These are phyloP conservation scores for Psilocybe mexicana DNA, from an alignment of 1,284 basidiomycete species.

Conservation along the genomic window DNA sequence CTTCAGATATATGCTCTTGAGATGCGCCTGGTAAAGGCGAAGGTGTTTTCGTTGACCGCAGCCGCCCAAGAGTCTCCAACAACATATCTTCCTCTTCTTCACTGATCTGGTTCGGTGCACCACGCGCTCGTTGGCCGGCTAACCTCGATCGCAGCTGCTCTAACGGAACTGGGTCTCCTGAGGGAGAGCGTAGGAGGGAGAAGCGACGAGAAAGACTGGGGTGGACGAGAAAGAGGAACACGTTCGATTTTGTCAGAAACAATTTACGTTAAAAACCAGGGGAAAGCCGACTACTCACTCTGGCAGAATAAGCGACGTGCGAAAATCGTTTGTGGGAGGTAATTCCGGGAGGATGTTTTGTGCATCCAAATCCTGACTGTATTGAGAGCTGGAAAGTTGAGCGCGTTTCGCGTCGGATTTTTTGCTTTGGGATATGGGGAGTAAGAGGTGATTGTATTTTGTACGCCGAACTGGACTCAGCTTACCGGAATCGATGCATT, in stretches of 20 bases:
- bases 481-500: slow-evolving; percentile 84
- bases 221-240: slow-evolving; percentile 3
- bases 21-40: slow-evolving; percentile 34
- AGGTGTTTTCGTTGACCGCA: slow-evolving; percentile 46
- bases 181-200: slow-evolving; percentile 67
- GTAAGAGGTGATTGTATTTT: slow-evolving; percentile 10
- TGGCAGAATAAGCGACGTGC: slow-evolving; percentile 79
- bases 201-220: slow-evolving; percentile 75
- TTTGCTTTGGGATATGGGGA: slow-evolving; percentile 42
- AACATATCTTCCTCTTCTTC: slow-evolving; percentile 84
- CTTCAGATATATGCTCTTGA: slow-evolving; percentile 38
- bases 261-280: slow-evolving; percentile 12
- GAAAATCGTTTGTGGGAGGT: slow-evolving; percentile 71
- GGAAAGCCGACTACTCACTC: slow-evolving; percentile 54
- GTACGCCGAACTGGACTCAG: slow-evolving; percentile 6
- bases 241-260: slow-evolving; percentile 2
- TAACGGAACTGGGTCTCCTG: slow-evolving; percentile 63
- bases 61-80: slow-evolving; percentile 63
- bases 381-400: slow-evolving; percentile 38
- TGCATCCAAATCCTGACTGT: slow-evolving; percentile 24
- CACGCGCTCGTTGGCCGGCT: slow-evolving; percentile 72
- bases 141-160: slow-evolving; percentile 62
- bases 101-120: slow-evolving; percentile 63
- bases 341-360: slow-evolving; percentile 51
- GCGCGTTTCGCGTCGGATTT: slow-evolving; percentile 64